Evolutionary conservation across 495 filamentous ascomycete genomes (phyloP).

Genomic region (Chaetomidium leptoderma): DNA sequence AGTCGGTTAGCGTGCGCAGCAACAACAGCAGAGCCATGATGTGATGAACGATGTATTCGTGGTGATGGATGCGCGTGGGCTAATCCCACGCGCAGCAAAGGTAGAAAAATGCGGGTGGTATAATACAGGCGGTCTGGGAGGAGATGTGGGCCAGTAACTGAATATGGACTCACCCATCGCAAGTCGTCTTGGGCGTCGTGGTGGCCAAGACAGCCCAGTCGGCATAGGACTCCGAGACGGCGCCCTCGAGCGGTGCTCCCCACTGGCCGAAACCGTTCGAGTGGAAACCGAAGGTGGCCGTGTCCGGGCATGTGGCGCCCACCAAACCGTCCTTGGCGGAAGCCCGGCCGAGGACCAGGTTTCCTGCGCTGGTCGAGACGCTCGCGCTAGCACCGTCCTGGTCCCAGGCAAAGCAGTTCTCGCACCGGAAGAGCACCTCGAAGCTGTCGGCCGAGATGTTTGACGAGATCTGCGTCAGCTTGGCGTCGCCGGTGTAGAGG

Average conservation of each 20-base stretch:
- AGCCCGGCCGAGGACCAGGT: conserved; percentile 30
- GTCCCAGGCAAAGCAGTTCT: conserved; percentile 57
- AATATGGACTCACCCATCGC: conserved; percentile 33
- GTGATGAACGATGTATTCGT: no score
- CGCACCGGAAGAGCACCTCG: conserved; percentile 58
- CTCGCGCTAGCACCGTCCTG: conserved; percentile 24
- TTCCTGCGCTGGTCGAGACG: conserved; percentile 25
- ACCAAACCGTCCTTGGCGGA: conserved; percentile 24
- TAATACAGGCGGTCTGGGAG: no score
- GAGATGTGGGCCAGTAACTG: no score
- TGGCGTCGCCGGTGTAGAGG: conserved; percentile 56
- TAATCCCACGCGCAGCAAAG: no score
- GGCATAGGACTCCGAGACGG: conserved; percentile 45
- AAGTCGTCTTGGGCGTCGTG: conserved; percentile 33
- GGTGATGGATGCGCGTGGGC: no score
- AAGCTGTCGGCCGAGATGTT: conserved; percentile 51
- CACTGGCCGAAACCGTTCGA: conserved; percentile 40
- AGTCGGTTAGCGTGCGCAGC: neutral
- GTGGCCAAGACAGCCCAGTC: conserved; percentile 47
- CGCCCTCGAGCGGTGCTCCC: conserved; percentile 39
- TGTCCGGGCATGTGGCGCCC: conserved; percentile 30
- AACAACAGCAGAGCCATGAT: no score
- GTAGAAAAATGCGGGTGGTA: no score
- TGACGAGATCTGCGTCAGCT: conserved; percentile 54
- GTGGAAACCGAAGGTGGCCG: conserved; percentile 35